Evolutionary conservation across 805 yeast genomes (phyloP).

Genomic region (Priceomyces castillae): DNA sequence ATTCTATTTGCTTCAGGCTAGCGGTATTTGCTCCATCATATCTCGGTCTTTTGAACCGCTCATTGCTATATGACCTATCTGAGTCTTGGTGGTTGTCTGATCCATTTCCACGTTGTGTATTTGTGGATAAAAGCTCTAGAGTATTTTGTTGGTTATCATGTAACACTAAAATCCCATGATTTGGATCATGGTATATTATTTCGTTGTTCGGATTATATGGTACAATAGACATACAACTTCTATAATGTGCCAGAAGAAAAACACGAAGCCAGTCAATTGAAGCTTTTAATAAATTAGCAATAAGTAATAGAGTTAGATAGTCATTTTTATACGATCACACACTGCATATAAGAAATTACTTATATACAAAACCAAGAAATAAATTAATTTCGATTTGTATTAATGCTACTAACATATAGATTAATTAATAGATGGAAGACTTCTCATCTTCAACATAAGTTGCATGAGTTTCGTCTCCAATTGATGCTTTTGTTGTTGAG

Average conservation of each 20-base stretch:
- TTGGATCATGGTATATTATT: slow-evolving; percentile 36
- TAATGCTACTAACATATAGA: not conserved
- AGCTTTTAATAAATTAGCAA: too few relatives aligned
- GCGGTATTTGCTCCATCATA: not conserved
- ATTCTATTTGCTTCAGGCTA: slow-evolving; percentile 9
- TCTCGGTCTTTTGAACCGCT: not conserved
- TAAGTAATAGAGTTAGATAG: too few relatives aligned
- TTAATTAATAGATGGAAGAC: not conserved
- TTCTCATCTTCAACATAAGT: slow-evolving; percentile 34
- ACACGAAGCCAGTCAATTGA: too few relatives aligned
- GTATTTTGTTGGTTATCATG: slow-evolving; percentile 33
- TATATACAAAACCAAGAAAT: not conserved
- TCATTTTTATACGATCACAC: too few relatives aligned
- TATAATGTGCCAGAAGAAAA: too few relatives aligned
- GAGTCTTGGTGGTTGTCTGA: not conserved
- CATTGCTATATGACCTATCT: not conserved
- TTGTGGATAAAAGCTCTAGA: slow-evolving; percentile 22
- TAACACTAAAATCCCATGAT: slow-evolving; percentile 31
- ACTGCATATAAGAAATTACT: too few relatives aligned
- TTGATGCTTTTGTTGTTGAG: slow-evolving; percentile 17
- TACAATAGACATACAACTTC: slow-evolving; percentile 34
- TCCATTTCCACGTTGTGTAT: slow-evolving; percentile 1
- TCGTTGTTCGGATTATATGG: slow-evolving; percentile 32
- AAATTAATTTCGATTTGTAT: not conserved
- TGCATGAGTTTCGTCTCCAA: slow-evolving; percentile 33